These are phyloP conservation scores for Cyclotella baltica DNA, from an alignment of 108 stramenopile genomes.

Conservation along the genomic window DNA sequence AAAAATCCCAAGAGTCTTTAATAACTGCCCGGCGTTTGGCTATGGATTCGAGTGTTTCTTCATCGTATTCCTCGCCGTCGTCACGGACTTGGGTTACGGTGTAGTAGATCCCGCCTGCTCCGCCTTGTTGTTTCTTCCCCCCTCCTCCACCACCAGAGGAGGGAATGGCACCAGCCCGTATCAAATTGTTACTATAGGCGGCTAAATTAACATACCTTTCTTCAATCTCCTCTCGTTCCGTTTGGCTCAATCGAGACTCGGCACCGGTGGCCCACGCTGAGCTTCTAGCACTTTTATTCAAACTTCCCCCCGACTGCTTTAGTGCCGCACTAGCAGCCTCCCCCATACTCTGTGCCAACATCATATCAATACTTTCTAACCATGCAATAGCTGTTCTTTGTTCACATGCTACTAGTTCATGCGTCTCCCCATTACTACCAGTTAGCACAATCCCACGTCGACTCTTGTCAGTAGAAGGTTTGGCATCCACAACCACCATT, in stretches of 20 bases:
- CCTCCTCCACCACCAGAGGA: not conserved
- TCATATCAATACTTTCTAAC: conserved; percentile 84
- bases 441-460: conserved; percentile 66
- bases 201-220: conserved; percentile 82
- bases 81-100: conserved; percentile 64
- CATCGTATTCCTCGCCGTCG: conserved; percentile 70
- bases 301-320: conserved; percentile 8
- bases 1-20: conserved; percentile 91
- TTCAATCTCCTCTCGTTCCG: conserved; percentile 76
- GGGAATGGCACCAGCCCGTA: conserved; percentile 72
- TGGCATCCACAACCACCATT: conserved; percentile 66
- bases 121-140: conserved; percentile 43
- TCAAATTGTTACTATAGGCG: conserved; percentile 83
- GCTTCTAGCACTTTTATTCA: not conserved
- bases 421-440: conserved; percentile 54
- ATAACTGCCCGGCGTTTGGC: conserved; percentile 90
- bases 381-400: conserved; percentile 86
- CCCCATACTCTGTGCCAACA: conserved; percentile 58
- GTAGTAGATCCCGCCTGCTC: conserved; percentile 78
- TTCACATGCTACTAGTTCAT: conserved; percentile 80
- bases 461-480: conserved; percentile 55
- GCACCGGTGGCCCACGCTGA: conserved; percentile 41
- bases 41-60: conserved; percentile 83
- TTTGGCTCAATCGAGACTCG: conserved; percentile 53
- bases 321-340: conserved; percentile 13